Base-by-base conservation (phyloP, 1,139 yeast species). In the Protomyces arabidopsidicola region DNA sequence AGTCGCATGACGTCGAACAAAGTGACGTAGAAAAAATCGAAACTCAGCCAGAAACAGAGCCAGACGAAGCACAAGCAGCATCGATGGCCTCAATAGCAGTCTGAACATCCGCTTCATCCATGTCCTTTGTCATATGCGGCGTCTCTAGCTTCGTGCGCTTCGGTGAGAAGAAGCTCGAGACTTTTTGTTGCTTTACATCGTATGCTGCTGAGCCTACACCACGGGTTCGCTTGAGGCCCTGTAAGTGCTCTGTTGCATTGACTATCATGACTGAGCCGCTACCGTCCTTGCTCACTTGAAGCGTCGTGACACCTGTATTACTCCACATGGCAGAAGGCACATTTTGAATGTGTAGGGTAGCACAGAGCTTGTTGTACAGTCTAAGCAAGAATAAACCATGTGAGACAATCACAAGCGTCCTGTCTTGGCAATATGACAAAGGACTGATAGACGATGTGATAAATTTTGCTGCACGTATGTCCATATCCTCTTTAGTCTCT, bases 371-470 rank as follows among this genome's bases (percentile, higher is more conserved):
- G 12, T 16, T 16, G 45, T 52, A 58, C 31, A 58, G 62, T 16
- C 62, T 36, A 9, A 58, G 53, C 45, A 58, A 50, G 35, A 58
- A 58, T 8, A 58, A 39, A 5, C 62, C 62, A 52, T 58, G 62
- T 22, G 62, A 58, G n/a, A 58, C 62, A 22, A 57, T 48, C n/a
- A 58, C 45, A 1, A 52, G 10, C 6, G 24, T 39, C 27, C 16
- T 20, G 38, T 20, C 50, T 3, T 10, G 48, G 8, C 31, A 5
- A 10, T 38, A 24, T 14, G 59, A 10, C 10, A 18, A 10, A 34
- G 31, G 22, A 45, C 36, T 12, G 39, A 12, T 6, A 14, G 16
- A 48, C 10, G 16, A 18, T 24, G 9, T 6, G 2, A 58, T 58
- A 22, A 52, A 58, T 10, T 9, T 12, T 12, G 31, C 12, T 1